Evolutionary conservation across 768 basidiomycete genomes (phyloP).

Genomic region (Ramaria sp.): DNA sequence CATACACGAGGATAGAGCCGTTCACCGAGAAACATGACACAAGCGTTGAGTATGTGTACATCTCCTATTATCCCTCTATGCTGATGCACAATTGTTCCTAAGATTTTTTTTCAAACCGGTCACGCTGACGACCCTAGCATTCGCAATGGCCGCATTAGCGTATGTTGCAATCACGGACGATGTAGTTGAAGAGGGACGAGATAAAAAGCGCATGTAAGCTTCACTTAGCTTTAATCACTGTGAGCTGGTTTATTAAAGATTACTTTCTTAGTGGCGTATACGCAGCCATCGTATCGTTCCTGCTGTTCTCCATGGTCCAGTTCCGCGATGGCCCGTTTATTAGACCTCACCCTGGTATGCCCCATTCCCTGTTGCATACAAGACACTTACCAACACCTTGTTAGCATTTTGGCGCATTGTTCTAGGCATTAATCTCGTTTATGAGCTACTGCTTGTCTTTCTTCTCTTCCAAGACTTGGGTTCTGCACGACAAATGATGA

Average conservation of each 20-base stretch:
- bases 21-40: constrained; percentile 81
- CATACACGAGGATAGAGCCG: constrained; percentile 74
- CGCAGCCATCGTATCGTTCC: constrained; percentile 62
- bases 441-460: constrained; percentile 76
- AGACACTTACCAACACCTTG: not conserved
- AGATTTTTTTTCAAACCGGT: constrained; percentile 85
- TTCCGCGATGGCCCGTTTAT: constrained; percentile 87
- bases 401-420: constrained; percentile 69
- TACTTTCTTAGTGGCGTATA: constrained; percentile 52
- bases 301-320: constrained; percentile 77
- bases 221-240: not conserved
- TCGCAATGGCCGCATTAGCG: constrained; percentile 56
- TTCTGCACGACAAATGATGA: constrained; percentile 72
- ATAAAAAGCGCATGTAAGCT: constrained; percentile 71
- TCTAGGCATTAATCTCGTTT: constrained; percentile 72
- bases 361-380: not conserved
- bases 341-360: constrained; percentile 58
- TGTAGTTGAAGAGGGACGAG: constrained; percentile 72
- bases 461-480: constrained; percentile 76
- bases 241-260: not conserved
- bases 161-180: constrained; percentile 80
- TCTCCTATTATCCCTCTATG: constrained; percentile 2
- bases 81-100: not conserved
- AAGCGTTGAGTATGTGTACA: constrained; percentile 57
- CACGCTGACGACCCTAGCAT: constrained; percentile 62